Evolutionary conservation across 140 eudicot species (phyloP), one percentile per base, ranked within the genome.

Genomic region (Flaveria floridana): DNA sequence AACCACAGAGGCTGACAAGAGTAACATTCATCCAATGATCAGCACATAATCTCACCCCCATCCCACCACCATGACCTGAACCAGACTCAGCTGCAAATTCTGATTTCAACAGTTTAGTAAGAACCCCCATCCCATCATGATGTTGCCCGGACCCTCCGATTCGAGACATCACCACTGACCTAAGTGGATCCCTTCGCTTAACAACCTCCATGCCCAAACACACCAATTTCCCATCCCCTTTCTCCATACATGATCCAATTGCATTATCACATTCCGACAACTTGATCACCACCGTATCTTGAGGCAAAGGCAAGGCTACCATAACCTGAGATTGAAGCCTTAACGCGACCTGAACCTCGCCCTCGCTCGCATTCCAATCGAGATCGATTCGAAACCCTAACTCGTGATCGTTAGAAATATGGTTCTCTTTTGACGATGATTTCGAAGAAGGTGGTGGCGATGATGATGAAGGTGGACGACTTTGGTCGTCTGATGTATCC

Each of bases 1-100:
- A 87, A n/a, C 85, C 85, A 55, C 76, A 84, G 16, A 93, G 66
- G 81, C 89, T 89, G 61, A 90, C 85, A 61, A 78, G 86, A 15
- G 87, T 78, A 55, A 93, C 96, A 82, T 82, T 89, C 85, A 52
- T 78, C 98, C 98, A 93, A 77, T 93, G 97, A 57, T 92, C 92
- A 11, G 84, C 73, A 52, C 87, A 85, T n/a, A 78, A 71, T 39
- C 65, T 77, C 11, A 41, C 53, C 65, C 80, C 72, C 15, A 73
- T 19, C 52, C 74, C 83, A 73, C 69, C 85, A 59, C 85, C 69
- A 44, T 51, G n/a, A 79, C 85, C 85, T 2, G 70, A 50, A 16
- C 83, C 83, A 8, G 79, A 79, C 25, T 63, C 84, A 4, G 76
- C 80, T 15, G 75, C 72, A 56, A 87, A 84, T 84, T 86, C 77